Percentiles rank a stretch among this genome's conserved stretches.
These are phyloP conservation scores for Neonothopanus nambi DNA, from an alignment of 1,284 basidiomycete species.

Conservation along the genomic window DNA sequence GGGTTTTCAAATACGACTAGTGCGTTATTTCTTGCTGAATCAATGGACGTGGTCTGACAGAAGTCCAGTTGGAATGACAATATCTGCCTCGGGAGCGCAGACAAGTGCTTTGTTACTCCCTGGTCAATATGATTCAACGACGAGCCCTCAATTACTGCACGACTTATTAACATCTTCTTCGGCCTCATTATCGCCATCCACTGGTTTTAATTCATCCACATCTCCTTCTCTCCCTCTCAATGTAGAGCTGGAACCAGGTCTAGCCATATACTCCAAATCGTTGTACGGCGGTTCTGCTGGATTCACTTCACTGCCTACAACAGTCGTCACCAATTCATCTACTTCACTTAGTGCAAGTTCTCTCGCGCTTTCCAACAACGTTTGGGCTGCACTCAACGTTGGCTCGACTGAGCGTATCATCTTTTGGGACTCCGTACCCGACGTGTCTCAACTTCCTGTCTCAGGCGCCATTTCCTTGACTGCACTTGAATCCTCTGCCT, in stretches of 20 bases:
- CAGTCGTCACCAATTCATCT: constrained; percentile 57
- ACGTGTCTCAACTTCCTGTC: constrained; percentile 63
- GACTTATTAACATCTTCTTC: constrained; percentile 63
- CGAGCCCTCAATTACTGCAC: constrained; percentile 70
- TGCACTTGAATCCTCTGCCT: constrained; percentile 68
- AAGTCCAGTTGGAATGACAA: constrained; percentile 59
- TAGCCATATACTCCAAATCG: constrained; percentile 57
- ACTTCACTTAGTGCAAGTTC: constrained; percentile 56
- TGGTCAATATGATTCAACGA: constrained; percentile 69
- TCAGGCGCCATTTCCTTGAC: constrained; percentile 53
- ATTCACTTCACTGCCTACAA: constrained; percentile 40
- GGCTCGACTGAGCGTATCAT: constrained; percentile 56
- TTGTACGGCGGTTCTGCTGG: constrained; percentile 63
- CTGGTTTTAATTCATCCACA: constrained; percentile 61
- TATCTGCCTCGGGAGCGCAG: constrained; percentile 54
- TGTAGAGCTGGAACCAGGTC: constrained; percentile 62
- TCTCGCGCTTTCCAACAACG: constrained; percentile 60
- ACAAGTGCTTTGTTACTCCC: constrained; percentile 65
- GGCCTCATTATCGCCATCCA: constrained; percentile 53
- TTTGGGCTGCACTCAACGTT: constrained; percentile 65
- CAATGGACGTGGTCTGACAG: constrained; percentile 15
- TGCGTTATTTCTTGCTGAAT: constrained; percentile 34
- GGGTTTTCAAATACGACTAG: constrained; percentile 70
- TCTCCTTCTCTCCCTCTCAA: constrained; percentile 60
- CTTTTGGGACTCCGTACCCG: constrained; percentile 79